These are phyloP conservation scores for Taiozyma sp. DNA, from an alignment of 1,139 yeast genomes.

Conservation along the genomic window DNA sequence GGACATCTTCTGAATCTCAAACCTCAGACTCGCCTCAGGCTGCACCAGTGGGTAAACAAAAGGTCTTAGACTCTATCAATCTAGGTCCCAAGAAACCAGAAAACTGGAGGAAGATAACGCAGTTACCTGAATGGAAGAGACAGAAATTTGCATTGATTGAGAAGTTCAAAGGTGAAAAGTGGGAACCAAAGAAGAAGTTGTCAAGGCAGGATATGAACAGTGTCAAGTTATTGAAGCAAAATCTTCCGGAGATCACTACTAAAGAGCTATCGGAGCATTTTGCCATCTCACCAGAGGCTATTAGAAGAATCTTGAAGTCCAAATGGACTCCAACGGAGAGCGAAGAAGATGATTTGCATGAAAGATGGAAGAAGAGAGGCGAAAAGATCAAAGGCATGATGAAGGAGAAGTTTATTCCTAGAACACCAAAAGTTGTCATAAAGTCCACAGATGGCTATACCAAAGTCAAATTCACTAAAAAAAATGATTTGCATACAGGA, in stretches of 20 bases:
- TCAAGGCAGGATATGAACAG: slow-evolving; percentile 70
- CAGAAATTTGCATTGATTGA: slow-evolving; percentile 57
- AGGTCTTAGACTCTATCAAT: slow-evolving; percentile 18
- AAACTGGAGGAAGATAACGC: slow-evolving; percentile 19
- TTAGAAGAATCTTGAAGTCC: slow-evolving; percentile 73
- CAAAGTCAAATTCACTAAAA: slow-evolving; percentile 4
- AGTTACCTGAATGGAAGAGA: slow-evolving; percentile 60
- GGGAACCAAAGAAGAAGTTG: slow-evolving; percentile 66
- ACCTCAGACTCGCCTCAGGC: not conserved
- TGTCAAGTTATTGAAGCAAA: slow-evolving; percentile 50
- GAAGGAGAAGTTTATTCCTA: slow-evolving; percentile 3
- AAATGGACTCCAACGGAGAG: slow-evolving; percentile 65
- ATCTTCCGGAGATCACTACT: slow-evolving; percentile 56
- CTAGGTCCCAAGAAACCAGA: slow-evolving; percentile 16
- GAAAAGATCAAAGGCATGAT: slow-evolving; percentile 24
- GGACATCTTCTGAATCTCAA: not conserved
- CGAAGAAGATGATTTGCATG: slow-evolving; percentile 42
- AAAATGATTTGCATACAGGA: slow-evolving; percentile 1
- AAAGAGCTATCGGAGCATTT: slow-evolving; percentile 61
- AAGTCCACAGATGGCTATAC: slow-evolving; percentile 8
- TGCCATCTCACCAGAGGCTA: slow-evolving; percentile 76
- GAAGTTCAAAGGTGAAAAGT: slow-evolving; percentile 50
- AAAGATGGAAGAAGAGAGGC: slow-evolving; percentile 49
- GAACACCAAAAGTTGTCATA: slow-evolving; percentile 8
- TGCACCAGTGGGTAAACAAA: slow-evolving; percentile 1